phyloP scores from a whole-genome alignment of 371 early-diverging fungal genomes.

The Saksenaea vasiformis region DNA sequence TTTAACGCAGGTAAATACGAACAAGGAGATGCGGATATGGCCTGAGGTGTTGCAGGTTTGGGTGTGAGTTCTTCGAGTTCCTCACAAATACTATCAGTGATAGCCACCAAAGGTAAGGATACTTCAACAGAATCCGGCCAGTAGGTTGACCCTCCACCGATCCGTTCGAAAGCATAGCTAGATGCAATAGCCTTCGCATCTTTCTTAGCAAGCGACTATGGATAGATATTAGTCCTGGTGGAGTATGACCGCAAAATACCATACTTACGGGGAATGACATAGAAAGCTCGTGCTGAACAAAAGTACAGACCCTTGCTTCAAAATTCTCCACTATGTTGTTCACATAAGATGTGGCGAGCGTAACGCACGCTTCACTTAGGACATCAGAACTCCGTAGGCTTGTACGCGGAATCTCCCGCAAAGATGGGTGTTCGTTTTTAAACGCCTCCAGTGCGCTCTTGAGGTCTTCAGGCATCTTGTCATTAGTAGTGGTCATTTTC shows the following conservation, averaged over 20 bases:
- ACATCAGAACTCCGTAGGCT: not conserved
- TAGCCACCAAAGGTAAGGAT: slow-evolving; percentile 7
- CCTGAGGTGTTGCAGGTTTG: not conserved
- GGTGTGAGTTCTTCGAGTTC: slow-evolving; percentile 4
- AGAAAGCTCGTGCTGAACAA: slow-evolving; percentile 6
- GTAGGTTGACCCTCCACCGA: not conserved
- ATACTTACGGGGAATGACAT: slow-evolving; percentile 1
- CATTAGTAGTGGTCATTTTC: slow-evolving; percentile 4
- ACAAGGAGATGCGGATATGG: too few species aligned
- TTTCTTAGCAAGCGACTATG: not conserved
- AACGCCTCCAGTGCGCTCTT: not conserved
- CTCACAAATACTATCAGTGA: slow-evolving; percentile 6
- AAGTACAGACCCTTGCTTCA: not conserved
- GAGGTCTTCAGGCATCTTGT: not conserved
- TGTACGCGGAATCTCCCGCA: not conserved
- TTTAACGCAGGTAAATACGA: too few species aligned
- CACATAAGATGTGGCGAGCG: slow-evolving; percentile 2
- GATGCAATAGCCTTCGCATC: not conserved
- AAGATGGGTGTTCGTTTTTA: not conserved
- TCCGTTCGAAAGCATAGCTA: not conserved
- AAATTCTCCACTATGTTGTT: slow-evolving; percentile 10
- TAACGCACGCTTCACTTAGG: slow-evolving; percentile 8
- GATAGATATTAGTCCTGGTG: not conserved
- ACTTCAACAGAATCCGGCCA: slow-evolving; percentile 6
- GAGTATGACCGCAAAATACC: not conserved